phyloP scores from a whole-genome alignment of 2,329 filamentous ascomycete species.

The Fusarium lyarnte region DNA sequence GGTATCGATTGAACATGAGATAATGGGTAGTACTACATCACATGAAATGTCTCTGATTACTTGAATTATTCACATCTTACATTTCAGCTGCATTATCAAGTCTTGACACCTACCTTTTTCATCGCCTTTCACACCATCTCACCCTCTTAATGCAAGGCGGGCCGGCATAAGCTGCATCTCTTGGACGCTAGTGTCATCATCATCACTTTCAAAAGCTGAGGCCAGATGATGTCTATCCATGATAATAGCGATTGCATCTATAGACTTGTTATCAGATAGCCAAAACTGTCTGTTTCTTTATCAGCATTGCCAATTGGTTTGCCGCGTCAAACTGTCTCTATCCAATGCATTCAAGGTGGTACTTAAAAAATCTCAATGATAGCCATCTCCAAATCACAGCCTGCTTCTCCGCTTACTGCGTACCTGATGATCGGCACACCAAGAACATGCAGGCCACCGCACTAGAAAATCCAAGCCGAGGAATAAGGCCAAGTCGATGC shows the following conservation, averaged over 20 bases:
- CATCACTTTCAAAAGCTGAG: not conserved
- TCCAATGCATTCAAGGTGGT: not conserved
- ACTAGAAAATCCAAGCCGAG: constrained; percentile 28
- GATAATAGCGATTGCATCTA: not conserved
- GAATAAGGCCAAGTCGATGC: constrained; percentile 10
- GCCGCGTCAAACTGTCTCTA: not conserved
- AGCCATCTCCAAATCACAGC: not conserved
- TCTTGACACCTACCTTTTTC: constrained; percentile 27
- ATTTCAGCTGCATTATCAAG: constrained; percentile 11
- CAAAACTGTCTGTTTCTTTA: not conserved
- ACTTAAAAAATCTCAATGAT: not conserved
- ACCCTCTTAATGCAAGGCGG: constrained; percentile 27
- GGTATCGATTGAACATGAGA: not conserved
- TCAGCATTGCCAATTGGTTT: not conserved
- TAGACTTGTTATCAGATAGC: not conserved
- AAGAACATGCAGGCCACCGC: constrained; percentile 32
- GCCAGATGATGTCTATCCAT: not conserved
- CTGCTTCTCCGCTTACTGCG: constrained; percentile 5
- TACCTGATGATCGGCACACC: constrained; percentile 35
- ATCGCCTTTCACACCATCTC: constrained; percentile 23
- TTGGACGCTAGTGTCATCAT: not conserved
- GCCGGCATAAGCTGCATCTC: constrained; percentile 21
- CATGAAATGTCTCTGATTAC: not conserved
- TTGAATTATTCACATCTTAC: not conserved
- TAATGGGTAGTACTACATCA: not conserved